Conservation (phyloP, 331 rosid species). For the Prunus yedoensis region DNA sequence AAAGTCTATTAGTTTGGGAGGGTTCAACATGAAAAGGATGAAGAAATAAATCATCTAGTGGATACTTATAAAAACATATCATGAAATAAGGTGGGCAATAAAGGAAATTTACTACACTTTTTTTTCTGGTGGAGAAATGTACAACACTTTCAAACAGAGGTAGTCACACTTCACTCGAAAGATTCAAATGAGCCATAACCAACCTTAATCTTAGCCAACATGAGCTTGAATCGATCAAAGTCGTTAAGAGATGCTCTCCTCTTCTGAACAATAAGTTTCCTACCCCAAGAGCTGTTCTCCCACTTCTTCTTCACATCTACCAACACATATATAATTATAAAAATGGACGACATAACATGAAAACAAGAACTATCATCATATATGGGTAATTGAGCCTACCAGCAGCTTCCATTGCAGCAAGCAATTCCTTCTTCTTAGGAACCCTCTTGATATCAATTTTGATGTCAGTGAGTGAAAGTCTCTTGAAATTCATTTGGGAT, state of each 20-base stretch:
- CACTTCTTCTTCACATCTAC: slow-evolving; percentile 61
- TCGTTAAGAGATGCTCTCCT: slow-evolving; percentile 51
- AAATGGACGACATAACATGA: neutral
- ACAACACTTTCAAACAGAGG: neutral
- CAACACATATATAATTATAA: neutral
- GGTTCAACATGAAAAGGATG: too few species aligned
- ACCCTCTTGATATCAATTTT: slow-evolving; percentile 53
- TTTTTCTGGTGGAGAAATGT: neutral
- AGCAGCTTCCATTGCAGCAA: slow-evolving; percentile 53
- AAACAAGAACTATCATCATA: neutral
- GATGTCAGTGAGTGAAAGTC: slow-evolving; percentile 57
- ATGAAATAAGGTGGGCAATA: too few species aligned
- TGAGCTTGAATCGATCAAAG: slow-evolving; percentile 61
- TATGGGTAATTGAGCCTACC: slow-evolving; percentile 25
- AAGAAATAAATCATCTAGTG: neutral
- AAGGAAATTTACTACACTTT: too few species aligned
- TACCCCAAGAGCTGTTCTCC: slow-evolving; percentile 67
- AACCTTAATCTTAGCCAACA: slow-evolving; percentile 64
- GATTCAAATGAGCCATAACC: neutral
- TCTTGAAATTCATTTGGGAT: slow-evolving; percentile 51
- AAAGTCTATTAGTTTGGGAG: neutral
- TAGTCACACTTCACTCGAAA: neutral
- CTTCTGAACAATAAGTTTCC: slow-evolving; percentile 55
- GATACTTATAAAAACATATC: too few species aligned
- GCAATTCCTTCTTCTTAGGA: slow-evolving; percentile 47